These are phyloP conservation scores for Xylariaceae sp. DNA, from an alignment of 2,329 filamentous ascomycete species.

Conservation along the genomic window DNA sequence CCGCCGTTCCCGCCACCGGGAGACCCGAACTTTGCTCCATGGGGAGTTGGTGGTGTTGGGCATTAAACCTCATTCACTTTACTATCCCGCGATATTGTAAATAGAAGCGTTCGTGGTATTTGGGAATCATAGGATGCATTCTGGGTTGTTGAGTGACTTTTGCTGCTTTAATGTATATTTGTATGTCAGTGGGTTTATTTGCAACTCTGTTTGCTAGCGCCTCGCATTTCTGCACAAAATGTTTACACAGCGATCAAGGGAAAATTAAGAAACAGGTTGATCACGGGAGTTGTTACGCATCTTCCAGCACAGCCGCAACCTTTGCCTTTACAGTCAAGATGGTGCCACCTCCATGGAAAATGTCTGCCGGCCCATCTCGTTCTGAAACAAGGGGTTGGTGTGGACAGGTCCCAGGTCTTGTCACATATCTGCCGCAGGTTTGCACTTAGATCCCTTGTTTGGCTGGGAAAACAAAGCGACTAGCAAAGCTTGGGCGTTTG, in stretches of 20 bases:
- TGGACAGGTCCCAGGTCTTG: constrained; percentile 23
- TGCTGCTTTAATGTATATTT: no score
- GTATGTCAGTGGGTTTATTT: no score
- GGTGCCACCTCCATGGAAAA: not conserved
- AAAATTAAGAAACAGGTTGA: no score
- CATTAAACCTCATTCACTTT: no score
- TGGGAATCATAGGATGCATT: not conserved
- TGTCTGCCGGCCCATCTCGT: not conserved
- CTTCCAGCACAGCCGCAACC: no score
- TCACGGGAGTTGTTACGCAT: no score
- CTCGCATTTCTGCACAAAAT: no score
- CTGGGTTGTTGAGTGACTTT: no score
- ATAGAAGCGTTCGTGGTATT: constrained; percentile 10
- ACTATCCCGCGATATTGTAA: no score
- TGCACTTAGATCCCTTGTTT: not conserved
- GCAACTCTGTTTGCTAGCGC: no score
- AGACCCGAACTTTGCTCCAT: constrained; percentile 68
- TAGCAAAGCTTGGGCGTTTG: not conserved
- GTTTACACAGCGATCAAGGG: no score
- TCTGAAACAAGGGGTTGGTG: constrained; percentile 21
- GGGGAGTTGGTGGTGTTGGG: constrained; percentile 46
- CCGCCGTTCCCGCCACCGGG: constrained; percentile 53
- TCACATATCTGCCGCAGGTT: constrained; percentile 23
- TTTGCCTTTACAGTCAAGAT: no score
- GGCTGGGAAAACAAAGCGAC: constrained; percentile 1